A percentile compares a stretch with the other conserved stretches of the same genome.
Conservation (phyloP, 495 filamentous ascomycete genomes). For the Daldinia decipiens region DNA sequence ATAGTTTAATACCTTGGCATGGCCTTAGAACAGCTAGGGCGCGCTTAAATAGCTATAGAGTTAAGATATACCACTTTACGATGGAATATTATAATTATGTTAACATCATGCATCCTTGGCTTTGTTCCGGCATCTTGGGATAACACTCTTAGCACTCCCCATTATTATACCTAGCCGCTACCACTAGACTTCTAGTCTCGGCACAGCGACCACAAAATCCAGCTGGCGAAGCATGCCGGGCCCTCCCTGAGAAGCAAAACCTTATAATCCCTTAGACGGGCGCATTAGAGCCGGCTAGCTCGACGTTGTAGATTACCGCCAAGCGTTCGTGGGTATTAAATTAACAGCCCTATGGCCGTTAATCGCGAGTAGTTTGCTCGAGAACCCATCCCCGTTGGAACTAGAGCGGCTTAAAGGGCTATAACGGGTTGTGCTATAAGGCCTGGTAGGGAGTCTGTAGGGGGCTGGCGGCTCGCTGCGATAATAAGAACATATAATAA, state of each 20-base stretch:
- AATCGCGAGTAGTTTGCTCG: conserved; percentile 13
- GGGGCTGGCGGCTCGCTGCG: background rate
- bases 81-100: no score
- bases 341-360: background rate
- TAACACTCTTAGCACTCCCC: background rate
- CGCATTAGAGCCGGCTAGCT: conserved; percentile 2
- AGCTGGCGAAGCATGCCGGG: background rate
- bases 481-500: conserved; percentile 3
- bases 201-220: background rate
- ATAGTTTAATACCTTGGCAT: background rate
- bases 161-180: background rate
- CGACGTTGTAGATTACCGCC: background rate
- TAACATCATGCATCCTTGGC: background rate
- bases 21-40: background rate
- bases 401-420: conserved; percentile 7
- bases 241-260: background rate
- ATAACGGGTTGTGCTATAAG: background rate
- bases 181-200: background rate
- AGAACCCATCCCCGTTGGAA: conserved; percentile 1
- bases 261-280: background rate
- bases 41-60: background rate
- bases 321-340: background rate
- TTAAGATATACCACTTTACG: background rate
- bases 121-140: background rate
- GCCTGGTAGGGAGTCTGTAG: background rate